Base-by-base conservation (phyloP, 2,329 filamentous ascomycete species). In the Aspergillus cejpii region DNA sequence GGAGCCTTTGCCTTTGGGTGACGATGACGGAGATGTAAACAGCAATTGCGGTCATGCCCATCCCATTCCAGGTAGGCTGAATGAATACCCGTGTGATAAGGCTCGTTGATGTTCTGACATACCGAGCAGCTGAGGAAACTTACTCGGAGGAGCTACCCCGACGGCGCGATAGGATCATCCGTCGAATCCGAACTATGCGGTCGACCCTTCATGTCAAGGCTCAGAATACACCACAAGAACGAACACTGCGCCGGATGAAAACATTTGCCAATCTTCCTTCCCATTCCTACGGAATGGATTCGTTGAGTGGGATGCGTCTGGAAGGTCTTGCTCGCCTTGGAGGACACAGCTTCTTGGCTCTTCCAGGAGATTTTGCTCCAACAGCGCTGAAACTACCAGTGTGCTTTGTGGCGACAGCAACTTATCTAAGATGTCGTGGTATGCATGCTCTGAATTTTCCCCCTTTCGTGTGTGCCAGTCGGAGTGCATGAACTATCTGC, bases 271-370 rank as follows among this genome's bases (percentile, higher is more conserved):
- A 55, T 33, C 45, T 70, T 6, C 43, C 57, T 5, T 49, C 44
- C 44, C 60, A 57, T 19, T 48, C 54, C 8, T 48, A 50, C 37
- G 53, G 55, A 5, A 63, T 68, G 54, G 58, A 58, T 33, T 61
- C 62, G 8, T 48, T 72, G 41, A 60, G 51, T 37, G 66, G 63
- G n/a, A 66, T 53, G 37, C 52, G 58, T 10, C 34, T 73, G 12
- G 69, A 72, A 40, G 62, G 58, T n/a, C 56, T 73, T 15, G 59
- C 67, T 37, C 66, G 67, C 10, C 59, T 74, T 19, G 70, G 71
- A 38, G 71, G 71, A 5, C 57, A 69, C 44, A 65, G 65, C 45
- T 59, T 64, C 44, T 50, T 74, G 15, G 57, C 53, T 5, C 55
- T 70, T 4, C 67, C 67, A 1, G 45, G 41, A 1, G 61, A 67